Evolutionary conservation across 176 grass and related monocot species (phyloP).

Genomic region (Triticum aestivum): DNA sequence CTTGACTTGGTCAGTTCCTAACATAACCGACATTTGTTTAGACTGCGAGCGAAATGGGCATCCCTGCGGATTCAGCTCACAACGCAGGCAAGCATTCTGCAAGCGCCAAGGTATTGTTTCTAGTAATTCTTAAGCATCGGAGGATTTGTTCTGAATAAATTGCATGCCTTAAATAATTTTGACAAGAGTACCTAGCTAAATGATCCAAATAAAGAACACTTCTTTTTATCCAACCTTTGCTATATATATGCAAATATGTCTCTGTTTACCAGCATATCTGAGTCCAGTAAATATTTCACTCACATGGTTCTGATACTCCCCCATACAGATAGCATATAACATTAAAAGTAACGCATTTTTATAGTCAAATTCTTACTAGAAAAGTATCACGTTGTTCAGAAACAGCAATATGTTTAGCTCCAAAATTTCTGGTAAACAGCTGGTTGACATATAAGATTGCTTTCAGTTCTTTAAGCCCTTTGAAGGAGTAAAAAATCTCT

Average conservation of each 20-base stretch:
- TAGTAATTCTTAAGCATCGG: neutral
- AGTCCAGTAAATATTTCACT: neutral
- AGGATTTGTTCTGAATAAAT: too few species aligned
- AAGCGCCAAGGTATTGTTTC: slow-evolving; percentile 23
- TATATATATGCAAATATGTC: neutral
- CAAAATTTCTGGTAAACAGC: neutral
- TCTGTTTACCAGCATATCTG: neutral
- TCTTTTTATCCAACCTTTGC: neutral
- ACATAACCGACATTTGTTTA: neutral
- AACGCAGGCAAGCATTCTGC: slow-evolving; percentile 33
- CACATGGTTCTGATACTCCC: neutral
- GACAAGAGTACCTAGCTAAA: neutral
- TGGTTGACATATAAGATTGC: neutral
- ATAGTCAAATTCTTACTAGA: too few species aligned
- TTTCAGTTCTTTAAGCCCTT: too few species aligned
- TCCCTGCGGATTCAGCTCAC: slow-evolving; percentile 22
- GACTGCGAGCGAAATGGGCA: slow-evolving; percentile 1
- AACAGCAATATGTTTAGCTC: neutral
- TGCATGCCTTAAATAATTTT: too few species aligned
- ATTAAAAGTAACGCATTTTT: neutral
- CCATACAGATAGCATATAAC: neutral
- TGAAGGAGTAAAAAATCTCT: neutral
- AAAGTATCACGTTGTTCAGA: neutral
- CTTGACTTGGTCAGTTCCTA: slow-evolving; percentile 12
- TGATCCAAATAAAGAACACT: neutral